These are phyloP conservation scores for Aspergillus sclerotioniger DNA, from an alignment of 495 filamentous ascomycete genomes.

Conservation along the genomic window DNA sequence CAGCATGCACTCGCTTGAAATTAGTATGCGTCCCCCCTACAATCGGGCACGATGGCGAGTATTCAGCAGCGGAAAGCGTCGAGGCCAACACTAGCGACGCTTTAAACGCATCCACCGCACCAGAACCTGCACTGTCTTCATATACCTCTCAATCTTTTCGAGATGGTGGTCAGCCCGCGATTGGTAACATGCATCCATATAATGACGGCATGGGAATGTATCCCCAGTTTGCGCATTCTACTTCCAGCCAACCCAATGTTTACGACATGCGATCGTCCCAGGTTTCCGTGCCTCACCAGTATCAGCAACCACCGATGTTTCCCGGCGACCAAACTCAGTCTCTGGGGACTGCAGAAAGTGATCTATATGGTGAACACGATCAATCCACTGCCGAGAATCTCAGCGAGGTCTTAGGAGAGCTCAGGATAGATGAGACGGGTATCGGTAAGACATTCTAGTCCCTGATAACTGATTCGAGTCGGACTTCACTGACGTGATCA, in stretches of 20 bases:
- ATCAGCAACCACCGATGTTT: constrained; percentile 50
- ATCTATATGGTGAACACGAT: constrained; percentile 50
- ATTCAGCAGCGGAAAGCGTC: constrained; percentile 35
- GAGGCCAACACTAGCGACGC: constrained; percentile 27
- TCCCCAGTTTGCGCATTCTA: constrained; percentile 30
- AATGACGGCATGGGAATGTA: constrained; percentile 37
- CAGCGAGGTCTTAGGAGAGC: constrained; percentile 76
- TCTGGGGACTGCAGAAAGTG: constrained; percentile 40
- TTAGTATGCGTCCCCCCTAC: constrained; percentile 91
- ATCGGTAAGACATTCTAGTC: constrained; percentile 62
- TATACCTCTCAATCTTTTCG: constrained; percentile 31
- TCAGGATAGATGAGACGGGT: constrained; percentile 84
- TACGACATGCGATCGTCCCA: constrained; percentile 69
- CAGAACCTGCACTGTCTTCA: constrained; percentile 31
- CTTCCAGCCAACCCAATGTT: constrained; percentile 67
- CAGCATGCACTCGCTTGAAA: constrained; percentile 88
- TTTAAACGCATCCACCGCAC: constrained; percentile 21
- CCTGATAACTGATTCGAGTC: neutral
- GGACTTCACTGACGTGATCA: constrained; percentile 18
- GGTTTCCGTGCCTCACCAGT: constrained; percentile 38
- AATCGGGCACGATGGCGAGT: constrained; percentile 79
- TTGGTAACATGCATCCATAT: constrained; percentile 31
- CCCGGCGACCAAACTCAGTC: constrained; percentile 53
- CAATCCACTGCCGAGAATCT: constrained; percentile 69
- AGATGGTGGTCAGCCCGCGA: constrained; percentile 24